Percentiles rank a stretch among this genome's conserved stretches.
These are phyloP conservation scores for Myxozyma lipomycoides DNA, from an alignment of 805 yeast genomes.

Conservation along the genomic window DNA sequence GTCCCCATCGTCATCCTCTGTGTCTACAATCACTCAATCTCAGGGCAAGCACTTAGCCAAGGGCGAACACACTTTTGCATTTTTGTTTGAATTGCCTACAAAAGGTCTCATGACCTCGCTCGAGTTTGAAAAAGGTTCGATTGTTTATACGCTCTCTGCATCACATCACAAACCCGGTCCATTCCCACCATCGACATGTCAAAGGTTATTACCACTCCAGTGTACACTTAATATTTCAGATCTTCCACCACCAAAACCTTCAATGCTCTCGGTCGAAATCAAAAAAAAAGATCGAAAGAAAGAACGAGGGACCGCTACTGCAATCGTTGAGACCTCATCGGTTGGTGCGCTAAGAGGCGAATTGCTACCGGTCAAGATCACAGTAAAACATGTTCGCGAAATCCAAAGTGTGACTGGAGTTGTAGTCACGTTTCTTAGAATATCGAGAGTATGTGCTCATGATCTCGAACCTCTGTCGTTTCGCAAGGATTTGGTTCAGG, in stretches of 20 bases:
- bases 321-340: slow-evolving; percentile 47
- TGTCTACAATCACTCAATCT: slow-evolving; percentile 1
- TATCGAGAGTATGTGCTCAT: slow-evolving; percentile 64
- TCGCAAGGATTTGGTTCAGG: slow-evolving; percentile 78
- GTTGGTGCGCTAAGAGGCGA: slow-evolving; percentile 81
- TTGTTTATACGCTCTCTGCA: slow-evolving; percentile 59
- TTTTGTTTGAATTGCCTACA: slow-evolving; percentile 73
- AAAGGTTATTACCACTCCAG: slow-evolving; percentile 55
- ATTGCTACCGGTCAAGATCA: slow-evolving; percentile 63
- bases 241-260: slow-evolving; percentile 64
- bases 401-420: slow-evolving; percentile 68
- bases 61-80: slow-evolving; percentile 88
- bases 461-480: slow-evolving; percentile 58
- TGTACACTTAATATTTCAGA: slow-evolving; percentile 71
- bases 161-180: slow-evolving; percentile 31
- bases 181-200: slow-evolving; percentile 40
- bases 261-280: slow-evolving; percentile 58
- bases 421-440: slow-evolving; percentile 72
- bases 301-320: slow-evolving; percentile 41
- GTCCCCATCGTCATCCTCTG: neutral
- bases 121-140: slow-evolving; percentile 82
- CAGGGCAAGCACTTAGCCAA: slow-evolving; percentile 14
- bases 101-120: slow-evolving; percentile 68
- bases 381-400: slow-evolving; percentile 64
- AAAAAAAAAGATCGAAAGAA: slow-evolving; percentile 36